Evolutionary conservation across 768 basidiomycete species (phyloP).

Genomic region (Postia placenta): DNA sequence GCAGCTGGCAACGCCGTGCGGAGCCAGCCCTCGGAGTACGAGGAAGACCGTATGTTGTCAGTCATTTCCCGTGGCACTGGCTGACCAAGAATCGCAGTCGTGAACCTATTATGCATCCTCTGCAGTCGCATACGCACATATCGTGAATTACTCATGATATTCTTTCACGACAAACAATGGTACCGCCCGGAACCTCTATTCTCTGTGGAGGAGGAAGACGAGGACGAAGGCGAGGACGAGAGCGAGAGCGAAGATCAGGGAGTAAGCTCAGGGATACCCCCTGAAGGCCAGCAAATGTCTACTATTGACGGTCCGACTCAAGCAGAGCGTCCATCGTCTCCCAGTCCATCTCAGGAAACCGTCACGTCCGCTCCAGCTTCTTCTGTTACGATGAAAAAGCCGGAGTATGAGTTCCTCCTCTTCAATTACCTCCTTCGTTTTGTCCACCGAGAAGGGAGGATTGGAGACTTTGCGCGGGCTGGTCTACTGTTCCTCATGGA

Average conservation of each 20-base stretch:
- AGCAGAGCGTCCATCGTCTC: conserved; percentile 38
- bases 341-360: conserved; percentile 55
- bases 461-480: conserved; percentile 89
- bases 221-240: conserved; percentile 50
- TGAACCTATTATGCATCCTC: conserved; percentile 85
- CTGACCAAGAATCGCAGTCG: conserved; percentile 45
- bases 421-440: conserved; percentile 96
- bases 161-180: conserved; percentile 94
- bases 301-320: neutral
- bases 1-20: conserved; percentile 70
- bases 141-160: conserved; percentile 90
- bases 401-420: conserved; percentile 92
- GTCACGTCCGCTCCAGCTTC: conserved; percentile 42
- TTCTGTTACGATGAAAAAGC: conserved; percentile 46
- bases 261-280: conserved; percentile 10
- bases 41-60: conserved; percentile 69
- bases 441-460: conserved; percentile 88
- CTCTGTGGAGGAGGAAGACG: conserved; percentile 70
- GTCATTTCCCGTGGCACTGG: neutral
- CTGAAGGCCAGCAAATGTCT: neutral
- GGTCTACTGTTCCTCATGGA: conserved; percentile 94
- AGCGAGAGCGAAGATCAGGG: conserved; percentile 14
- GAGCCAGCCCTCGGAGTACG: conserved; percentile 80
- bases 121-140: conserved; percentile 89
- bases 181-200: conserved; percentile 72